phyloP scores from a whole-genome alignment of 2,329 filamentous ascomycete species.

The Scolecobasidium constrictum region DNA sequence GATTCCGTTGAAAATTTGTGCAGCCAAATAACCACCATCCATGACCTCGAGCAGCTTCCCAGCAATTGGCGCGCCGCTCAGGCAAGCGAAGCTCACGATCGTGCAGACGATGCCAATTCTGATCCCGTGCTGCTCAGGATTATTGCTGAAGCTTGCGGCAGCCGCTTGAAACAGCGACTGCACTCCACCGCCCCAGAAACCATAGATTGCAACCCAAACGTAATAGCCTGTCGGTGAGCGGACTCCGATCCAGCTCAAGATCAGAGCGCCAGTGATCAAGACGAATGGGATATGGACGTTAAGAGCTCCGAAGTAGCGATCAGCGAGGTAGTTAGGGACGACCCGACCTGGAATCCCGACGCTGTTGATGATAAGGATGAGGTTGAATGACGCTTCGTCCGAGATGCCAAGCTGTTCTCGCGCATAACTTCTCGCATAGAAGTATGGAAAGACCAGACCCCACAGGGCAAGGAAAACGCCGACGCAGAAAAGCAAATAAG shows the following conservation, averaged over 20 bases:
- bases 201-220: conserved; percentile 34
- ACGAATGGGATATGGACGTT: conserved; percentile 45
- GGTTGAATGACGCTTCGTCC: conserved; percentile 39
- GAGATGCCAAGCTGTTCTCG: conserved; percentile 34
- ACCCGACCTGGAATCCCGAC: conserved; percentile 46
- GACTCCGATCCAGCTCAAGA: conserved; percentile 49
- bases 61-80: conserved; percentile 5
- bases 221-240: conserved; percentile 25
- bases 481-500: conserved; percentile 33
- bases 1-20: conserved; percentile 2
- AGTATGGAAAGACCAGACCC: conserved; percentile 32
- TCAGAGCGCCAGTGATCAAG: conserved; percentile 33
- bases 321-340: conserved; percentile 42
- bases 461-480: conserved; percentile 37
- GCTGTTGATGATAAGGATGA: conserved; percentile 48
- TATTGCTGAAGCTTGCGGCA: conserved; percentile 32
- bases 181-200: conserved; percentile 32
- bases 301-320: conserved; percentile 41
- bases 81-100: conserved; percentile 1
- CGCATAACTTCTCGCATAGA: conserved; percentile 24
- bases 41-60: neutral
- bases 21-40: neutral
- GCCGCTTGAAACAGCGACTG: conserved; percentile 35
- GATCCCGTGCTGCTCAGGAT: conserved; percentile 14
- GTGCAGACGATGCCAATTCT: conserved; percentile 7